A percentile compares a stretch with the other conserved stretches of the same genome.
Conservation (phyloP, 805 yeast species). For the Candida alai region DNA sequence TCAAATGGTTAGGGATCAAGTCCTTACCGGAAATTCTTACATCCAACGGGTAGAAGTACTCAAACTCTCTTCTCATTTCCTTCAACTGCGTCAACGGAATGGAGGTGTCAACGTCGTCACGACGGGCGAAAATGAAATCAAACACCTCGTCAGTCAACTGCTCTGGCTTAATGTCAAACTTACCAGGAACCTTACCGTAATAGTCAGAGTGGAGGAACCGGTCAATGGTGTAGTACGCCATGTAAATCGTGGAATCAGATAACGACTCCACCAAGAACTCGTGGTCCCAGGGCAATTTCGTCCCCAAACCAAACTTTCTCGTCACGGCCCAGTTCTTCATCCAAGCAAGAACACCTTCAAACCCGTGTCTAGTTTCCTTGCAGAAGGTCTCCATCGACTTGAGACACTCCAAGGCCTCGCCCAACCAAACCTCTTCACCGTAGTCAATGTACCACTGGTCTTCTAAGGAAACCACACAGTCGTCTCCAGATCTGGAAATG, state of each 20-base stretch:
- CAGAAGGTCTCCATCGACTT: conserved; percentile 72
- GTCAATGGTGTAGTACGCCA: conserved; percentile 87
- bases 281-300: conserved; percentile 95
- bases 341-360: conserved; percentile 94
- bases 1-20: conserved; percentile 93
- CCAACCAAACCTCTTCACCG: conserved; percentile 91
- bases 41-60: conserved; percentile 94
- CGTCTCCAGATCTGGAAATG: conserved; percentile 93
- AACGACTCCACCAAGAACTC: conserved; percentile 89
- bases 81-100: conserved; percentile 67
- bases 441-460: conserved; percentile 98
- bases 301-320: conserved; percentile 94
- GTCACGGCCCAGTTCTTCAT: conserved; percentile 97
- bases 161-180: conserved; percentile 69
- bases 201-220: conserved; percentile 84
- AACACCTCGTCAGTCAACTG: conserved; percentile 91
- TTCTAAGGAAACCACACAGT: conserved; percentile 92
- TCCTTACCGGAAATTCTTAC: conserved; percentile 93
- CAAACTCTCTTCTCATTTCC: conserved; percentile 86
- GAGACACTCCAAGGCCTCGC: conserved; percentile 75
- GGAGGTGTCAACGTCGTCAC: conserved; percentile 51
- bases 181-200: conserved; percentile 75
- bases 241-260: conserved; percentile 94
- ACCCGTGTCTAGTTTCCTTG: conserved; percentile 83
- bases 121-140: conserved; percentile 81